Base-by-base conservation (phyloP, 176 grass and related monocot genomes). In the Phyllostachys edulis region DNA sequence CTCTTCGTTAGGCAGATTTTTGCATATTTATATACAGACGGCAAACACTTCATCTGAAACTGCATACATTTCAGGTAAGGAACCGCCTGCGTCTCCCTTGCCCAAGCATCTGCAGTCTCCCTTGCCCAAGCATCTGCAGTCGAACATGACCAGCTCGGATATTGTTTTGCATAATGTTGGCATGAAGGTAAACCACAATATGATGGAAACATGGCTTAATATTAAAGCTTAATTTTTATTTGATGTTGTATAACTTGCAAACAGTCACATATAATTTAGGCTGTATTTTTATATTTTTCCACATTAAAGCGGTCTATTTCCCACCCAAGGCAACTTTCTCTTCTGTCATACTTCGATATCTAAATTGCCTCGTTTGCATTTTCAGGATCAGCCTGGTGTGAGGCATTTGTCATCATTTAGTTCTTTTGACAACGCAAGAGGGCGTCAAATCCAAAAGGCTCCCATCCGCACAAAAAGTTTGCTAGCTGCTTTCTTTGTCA, bases 401-500 rank as follows among this genome's bases (percentile, higher is more conserved):
- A 96, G 88, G 75, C 81, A 87, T 41, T 69, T 90, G 34, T 60
- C 91, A 63, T 79, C 85, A 79, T 90, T 94, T 85, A 89, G 84
- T 83, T 96, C 91, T 52, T 85, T 94, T 40, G 86, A 89, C 47
- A 92, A 92, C 80, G 84, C 96, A 20, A 89, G 86, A 36, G 85
- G 88, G 13, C 90, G 69, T 51, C 84, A 99, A 86, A 94, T 96
- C 55, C 88, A 89, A 65, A 88, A 86, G 88, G 80, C 89, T 67
- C 93, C 91, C 0, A 75, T 84, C 57, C 83, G 91, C 78, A 94
- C 89, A 39, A 96, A 90, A 67, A 96, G 86, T 69, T 82, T 99
- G 93, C 39, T 96, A 52, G 92, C 93, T 27, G 86, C 91, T 69
- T 91, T 99, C 54, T 99, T 99, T 83, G 88, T 88, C 60, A 96